Percentiles rank a stretch among this genome's conserved stretches.
Conservation (phyloP, 1,139 yeast species). For the Yamadazyma triangularis region DNA sequence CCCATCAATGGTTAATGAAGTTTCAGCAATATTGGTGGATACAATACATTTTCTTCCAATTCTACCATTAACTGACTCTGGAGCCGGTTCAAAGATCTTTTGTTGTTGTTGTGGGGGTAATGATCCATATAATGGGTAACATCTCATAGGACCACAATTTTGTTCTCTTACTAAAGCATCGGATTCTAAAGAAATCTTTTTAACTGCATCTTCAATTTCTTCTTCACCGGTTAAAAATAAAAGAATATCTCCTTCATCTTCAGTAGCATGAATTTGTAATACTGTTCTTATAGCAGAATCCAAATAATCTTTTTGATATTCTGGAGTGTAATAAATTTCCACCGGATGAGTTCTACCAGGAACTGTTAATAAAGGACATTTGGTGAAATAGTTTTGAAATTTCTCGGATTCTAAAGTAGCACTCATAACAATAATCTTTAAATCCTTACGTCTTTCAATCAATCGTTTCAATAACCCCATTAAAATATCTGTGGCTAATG, state of each 20-base stretch:
- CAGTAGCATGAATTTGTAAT: constrained; percentile 93
- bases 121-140: constrained; percentile 93
- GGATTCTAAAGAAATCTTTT: constrained; percentile 80
- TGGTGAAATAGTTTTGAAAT: constrained; percentile 82
- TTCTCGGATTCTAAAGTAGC: constrained; percentile 97
- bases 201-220: constrained; percentile 95
- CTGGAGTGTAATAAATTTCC: constrained; percentile 94
- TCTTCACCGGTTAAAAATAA: constrained; percentile 95
- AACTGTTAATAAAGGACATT: constrained; percentile 91
- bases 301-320: constrained; percentile 88
- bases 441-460: constrained; percentile 72
- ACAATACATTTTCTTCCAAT: constrained; percentile 93
- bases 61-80: constrained; percentile 66
- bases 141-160: constrained; percentile 82
- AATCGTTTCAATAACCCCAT: constrained; percentile 93
- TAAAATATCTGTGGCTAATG: constrained; percentile 91
- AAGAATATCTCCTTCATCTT: constrained; percentile 87
- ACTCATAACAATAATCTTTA: constrained; percentile 92
- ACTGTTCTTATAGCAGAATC: constrained; percentile 96
- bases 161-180: constrained; percentile 87
- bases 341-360: constrained; percentile 99
- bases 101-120: constrained; percentile 95
- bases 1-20: constrained; percentile 96
- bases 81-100: constrained; percentile 88
- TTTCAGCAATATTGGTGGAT: constrained; percentile 97